Conservation (phyloP, 1,139 yeast genomes). For the Taphrina flavorubra region DNA sequence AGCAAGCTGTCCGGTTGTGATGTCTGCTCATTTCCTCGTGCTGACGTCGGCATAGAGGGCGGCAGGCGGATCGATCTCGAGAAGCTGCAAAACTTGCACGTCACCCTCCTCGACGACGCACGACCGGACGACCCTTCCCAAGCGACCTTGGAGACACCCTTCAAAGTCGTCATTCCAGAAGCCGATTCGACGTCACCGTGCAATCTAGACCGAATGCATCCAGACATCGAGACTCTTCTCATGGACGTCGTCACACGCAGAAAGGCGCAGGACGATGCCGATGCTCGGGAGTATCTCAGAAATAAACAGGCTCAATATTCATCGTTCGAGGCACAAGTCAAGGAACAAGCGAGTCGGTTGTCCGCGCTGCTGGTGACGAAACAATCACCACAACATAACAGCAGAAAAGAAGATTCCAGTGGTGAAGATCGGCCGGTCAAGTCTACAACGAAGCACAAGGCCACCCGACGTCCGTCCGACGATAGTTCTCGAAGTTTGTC, state of each 20-base stretch:
- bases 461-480: not conserved
- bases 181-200: not conserved
- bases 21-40: constrained; percentile 16
- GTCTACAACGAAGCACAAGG: not conserved
- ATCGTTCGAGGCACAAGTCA: constrained; percentile 20
- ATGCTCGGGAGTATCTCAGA: constrained; percentile 5
- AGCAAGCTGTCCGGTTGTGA: constrained; percentile 16
- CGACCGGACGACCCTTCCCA: not conserved
- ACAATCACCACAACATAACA: not conserved
- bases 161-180: not conserved
- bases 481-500: not conserved
- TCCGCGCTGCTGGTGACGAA: constrained; percentile 14
- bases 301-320: constrained; percentile 9
- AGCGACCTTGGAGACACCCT: not conserved
- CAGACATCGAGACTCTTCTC: constrained; percentile 22
- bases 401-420: not conserved
- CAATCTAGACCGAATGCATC: not conserved
- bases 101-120: constrained; percentile 11
- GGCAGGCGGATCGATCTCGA: constrained; percentile 5
- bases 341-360: constrained; percentile 14
- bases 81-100: constrained; percentile 3
- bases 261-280: constrained; percentile 20
- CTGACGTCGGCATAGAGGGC: constrained; percentile 4
- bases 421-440: not conserved
- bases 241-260: constrained; percentile 14